Conservation (phyloP, 2,329 filamentous ascomycete genomes). For the Metarhizium anisopliae region DNA sequence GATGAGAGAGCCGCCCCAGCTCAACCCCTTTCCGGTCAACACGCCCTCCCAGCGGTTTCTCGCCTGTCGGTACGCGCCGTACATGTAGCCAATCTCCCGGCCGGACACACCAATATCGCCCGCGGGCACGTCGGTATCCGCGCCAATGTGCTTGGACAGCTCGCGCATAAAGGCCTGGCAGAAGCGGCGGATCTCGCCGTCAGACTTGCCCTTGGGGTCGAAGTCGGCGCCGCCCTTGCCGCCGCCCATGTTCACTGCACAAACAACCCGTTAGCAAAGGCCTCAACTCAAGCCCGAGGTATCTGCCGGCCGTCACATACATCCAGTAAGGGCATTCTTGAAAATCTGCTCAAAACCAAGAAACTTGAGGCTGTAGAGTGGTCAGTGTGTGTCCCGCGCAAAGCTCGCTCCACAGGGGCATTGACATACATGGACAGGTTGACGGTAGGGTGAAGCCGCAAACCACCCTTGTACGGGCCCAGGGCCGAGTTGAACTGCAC, state of each 20-base stretch:
- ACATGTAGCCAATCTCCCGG: conserved; percentile 90
- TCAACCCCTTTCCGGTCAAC: conserved; percentile 87
- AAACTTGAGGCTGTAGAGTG: conserved; percentile 67
- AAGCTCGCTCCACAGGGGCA: not conserved
- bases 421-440: conserved; percentile 54
- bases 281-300: not conserved
- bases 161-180: conserved; percentile 95
- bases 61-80: conserved; percentile 84
- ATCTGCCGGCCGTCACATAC: conserved; percentile 42
- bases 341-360: conserved; percentile 99
- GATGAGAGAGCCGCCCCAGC: conserved; percentile 90
- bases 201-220: conserved; percentile 96
- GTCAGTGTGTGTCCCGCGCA: not conserved
- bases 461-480: conserved; percentile 95
- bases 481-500: conserved; percentile 98
- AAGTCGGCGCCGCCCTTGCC: conserved; percentile 98
- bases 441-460: conserved; percentile 87
- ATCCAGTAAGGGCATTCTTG: conserved; percentile 96
- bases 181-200: conserved; percentile 96
- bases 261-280: conserved; percentile 8
- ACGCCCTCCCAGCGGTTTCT: conserved; percentile 92
- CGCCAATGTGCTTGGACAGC: conserved; percentile 91
- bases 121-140: conserved; percentile 90
- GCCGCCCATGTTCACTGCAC: conserved; percentile 66
- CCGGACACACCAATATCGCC: conserved; percentile 92